phyloP scores from a whole-genome alignment of 495 filamentous ascomycete genomes.

The Gamarada debralockiae region DNA sequence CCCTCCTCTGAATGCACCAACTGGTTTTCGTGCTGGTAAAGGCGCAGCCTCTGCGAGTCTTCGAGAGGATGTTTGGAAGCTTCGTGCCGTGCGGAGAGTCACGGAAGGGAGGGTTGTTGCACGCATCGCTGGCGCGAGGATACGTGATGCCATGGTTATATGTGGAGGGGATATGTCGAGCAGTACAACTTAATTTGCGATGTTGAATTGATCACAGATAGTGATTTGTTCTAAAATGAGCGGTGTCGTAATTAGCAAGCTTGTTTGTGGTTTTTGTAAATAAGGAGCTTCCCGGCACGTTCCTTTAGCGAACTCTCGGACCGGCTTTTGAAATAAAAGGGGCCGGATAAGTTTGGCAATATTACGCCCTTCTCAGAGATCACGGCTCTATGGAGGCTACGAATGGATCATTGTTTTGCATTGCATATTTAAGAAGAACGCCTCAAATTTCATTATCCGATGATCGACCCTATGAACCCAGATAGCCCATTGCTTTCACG shows the following conservation, averaged over 20 bases:
- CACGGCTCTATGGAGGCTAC: too few relatives aligned
- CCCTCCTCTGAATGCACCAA: constrained; percentile 93
- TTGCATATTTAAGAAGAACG: too few relatives aligned
- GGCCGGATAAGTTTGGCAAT: too few relatives aligned
- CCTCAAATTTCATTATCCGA: too few relatives aligned
- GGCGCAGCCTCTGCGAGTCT: constrained; percentile 33
- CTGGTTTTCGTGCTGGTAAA: constrained; percentile 70
- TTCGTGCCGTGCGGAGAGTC: constrained; percentile 18
- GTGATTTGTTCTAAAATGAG: constrained; percentile 1
- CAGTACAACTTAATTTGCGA: background rate
- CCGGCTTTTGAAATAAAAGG: too few relatives aligned
- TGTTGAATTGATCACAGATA: background rate
- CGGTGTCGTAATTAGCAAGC: too few relatives aligned
- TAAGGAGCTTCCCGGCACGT: too few relatives aligned
- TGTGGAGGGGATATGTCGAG: background rate
- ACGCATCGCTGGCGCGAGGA: constrained; percentile 36
- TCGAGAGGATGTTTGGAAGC: constrained; percentile 44
- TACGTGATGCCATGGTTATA: constrained; percentile 42
- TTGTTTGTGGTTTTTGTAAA: too few relatives aligned
- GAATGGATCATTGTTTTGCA: too few relatives aligned
- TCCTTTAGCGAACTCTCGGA: too few relatives aligned
- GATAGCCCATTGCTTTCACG: background rate
- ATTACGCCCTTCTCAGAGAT: too few relatives aligned
- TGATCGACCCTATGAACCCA: constrained; percentile 1
- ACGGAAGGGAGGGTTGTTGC: constrained; percentile 22